A percentile compares a stretch with the other conserved stretches of the same genome.
These are phyloP conservation scores for Croton setiger DNA, from an alignment of 441 rosid genomes.

Conservation along the genomic window DNA sequence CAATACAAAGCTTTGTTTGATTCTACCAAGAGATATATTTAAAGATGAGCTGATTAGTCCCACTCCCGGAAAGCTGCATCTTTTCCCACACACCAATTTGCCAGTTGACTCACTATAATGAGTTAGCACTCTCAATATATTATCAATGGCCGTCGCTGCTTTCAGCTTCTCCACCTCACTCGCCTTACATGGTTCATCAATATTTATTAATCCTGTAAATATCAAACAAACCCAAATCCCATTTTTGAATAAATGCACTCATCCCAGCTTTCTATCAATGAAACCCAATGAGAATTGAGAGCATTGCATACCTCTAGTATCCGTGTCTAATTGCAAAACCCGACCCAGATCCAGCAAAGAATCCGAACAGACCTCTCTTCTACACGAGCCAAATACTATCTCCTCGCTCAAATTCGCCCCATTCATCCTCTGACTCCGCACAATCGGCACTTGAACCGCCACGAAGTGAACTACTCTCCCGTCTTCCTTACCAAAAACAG, in stretches of 20 bases:
- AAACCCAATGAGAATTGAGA: background rate
- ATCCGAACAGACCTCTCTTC: constrained; percentile 69
- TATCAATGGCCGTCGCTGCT: constrained; percentile 48
- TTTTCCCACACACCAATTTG: constrained; percentile 57
- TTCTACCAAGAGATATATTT: constrained; percentile 95
- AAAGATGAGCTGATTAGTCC: constrained; percentile 58
- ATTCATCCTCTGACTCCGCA: constrained; percentile 24
- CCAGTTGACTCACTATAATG: constrained; percentile 58
- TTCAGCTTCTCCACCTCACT: constrained; percentile 59
- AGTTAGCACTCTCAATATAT: constrained; percentile 54
- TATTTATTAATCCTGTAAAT: constrained; percentile 38
- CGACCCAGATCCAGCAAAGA: constrained; percentile 37
- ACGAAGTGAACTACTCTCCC: constrained; percentile 69
- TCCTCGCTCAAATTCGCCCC: constrained; percentile 37
- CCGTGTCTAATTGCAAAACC: constrained; percentile 37
- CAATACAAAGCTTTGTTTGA: constrained; percentile 99
- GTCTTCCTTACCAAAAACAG: constrained; percentile 52
- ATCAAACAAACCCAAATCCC: background rate
- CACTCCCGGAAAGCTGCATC: constrained; percentile 38
- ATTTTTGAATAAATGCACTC: constrained; percentile 11
- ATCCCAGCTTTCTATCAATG: background rate
- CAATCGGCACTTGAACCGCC: constrained; percentile 80
- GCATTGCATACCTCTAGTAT: constrained; percentile 44
- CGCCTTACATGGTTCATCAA: constrained; percentile 67
- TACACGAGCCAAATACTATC: constrained; percentile 64